phyloP scores from a whole-genome alignment of 1,284 basidiomycete species.

The Mrakiaceae sp. region DNA sequence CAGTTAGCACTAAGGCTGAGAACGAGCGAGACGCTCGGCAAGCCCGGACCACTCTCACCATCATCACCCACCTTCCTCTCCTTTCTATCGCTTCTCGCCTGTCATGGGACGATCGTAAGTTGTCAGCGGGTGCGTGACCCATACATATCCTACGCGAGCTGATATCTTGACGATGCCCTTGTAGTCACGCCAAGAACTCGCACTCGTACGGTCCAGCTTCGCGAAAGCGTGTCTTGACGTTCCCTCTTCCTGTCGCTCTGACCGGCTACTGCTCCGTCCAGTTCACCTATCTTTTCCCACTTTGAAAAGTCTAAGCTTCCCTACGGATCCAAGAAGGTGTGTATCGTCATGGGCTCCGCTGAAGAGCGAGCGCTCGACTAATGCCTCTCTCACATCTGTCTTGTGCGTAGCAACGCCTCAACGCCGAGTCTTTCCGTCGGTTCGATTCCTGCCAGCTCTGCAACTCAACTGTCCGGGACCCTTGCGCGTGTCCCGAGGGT shows the following conservation, averaged over 20 bases:
- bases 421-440: conserved; percentile 76
- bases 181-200: conserved; percentile 15
- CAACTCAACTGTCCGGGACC: conserved; percentile 62
- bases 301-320: too few relatives aligned
- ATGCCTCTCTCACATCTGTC: neutral
- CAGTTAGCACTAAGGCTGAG: too few relatives aligned
- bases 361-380: too few relatives aligned
- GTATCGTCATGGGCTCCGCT: neutral
- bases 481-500: conserved; percentile 67
- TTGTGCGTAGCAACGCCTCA: conserved; percentile 51
- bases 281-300: neutral
- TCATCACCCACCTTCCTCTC: too few relatives aligned
- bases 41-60: too few relatives aligned
- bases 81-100: too few relatives aligned
- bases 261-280: neutral
- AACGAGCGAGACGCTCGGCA: too few relatives aligned
- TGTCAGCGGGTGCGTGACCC: too few relatives aligned
- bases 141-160: too few relatives aligned
- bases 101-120: too few relatives aligned
- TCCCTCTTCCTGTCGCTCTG: neutral
- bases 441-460: conserved; percentile 81
- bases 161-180: neutral
- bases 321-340: conserved; percentile 13
- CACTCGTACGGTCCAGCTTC: neutral
- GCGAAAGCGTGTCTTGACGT: neutral